A percentile compares a stretch with the other conserved stretches of the same genome.
Evolutionary conservation across 768 basidiomycete genomes (phyloP).

Genomic region (Nevesoporus exiguus): DNA sequence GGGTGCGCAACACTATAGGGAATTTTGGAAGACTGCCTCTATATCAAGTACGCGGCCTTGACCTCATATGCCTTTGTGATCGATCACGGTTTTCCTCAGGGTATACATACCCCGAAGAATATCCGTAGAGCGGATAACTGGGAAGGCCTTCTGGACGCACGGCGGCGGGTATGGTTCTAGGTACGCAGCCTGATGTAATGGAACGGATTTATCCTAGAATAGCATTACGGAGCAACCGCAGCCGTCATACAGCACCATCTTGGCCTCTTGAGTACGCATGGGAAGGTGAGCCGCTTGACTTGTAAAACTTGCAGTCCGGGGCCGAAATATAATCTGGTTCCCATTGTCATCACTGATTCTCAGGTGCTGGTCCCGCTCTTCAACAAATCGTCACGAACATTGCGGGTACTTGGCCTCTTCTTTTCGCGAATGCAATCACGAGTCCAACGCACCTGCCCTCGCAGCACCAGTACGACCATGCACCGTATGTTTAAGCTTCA

Average conservation of each 20-base stretch:
- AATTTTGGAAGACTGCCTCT: conserved; percentile 32
- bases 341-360: not conserved
- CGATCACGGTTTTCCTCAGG: not conserved
- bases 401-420: conserved; percentile 39
- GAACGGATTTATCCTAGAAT: conserved; percentile 14
- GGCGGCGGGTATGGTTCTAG: conserved; percentile 17
- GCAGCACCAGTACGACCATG: no score
- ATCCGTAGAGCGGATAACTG: conserved; percentile 18
- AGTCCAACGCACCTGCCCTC: not conserved
- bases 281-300: not conserved
- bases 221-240: conserved; percentile 18
- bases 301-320: not conserved
- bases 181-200: conserved; percentile 6
- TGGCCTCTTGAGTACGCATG: not conserved
- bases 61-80: no score
- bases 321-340: not conserved
- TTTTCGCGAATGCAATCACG: conserved; percentile 28
- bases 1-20: not conserved
- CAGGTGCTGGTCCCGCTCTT: conserved; percentile 43
- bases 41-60: conserved; percentile 25
- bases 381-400: conserved; percentile 34
- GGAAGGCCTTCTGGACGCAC: conserved; percentile 2
- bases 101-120: not conserved
- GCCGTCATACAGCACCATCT: conserved; percentile 7
- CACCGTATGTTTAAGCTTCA: no score